phyloP scores from a whole-genome alignment of 176 grass and related monocot species.

The Aegilops tauschii region DNA sequence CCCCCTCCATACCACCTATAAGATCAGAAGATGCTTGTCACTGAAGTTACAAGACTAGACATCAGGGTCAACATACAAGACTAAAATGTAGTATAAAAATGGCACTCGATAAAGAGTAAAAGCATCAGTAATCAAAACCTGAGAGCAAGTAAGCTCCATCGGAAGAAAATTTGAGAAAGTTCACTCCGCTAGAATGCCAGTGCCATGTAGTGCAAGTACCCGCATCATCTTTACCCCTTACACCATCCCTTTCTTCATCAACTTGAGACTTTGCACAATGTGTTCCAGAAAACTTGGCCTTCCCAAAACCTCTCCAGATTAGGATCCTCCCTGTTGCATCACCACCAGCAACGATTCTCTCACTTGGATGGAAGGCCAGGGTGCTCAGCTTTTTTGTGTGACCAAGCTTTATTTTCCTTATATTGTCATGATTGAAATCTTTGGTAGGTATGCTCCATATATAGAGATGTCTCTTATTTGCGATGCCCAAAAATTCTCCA shows the following conservation, averaged over 20 bases:
- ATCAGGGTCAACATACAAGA: not conserved
- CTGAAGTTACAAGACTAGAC: not conserved
- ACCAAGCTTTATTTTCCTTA: slow-evolving; percentile 79
- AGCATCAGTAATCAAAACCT: slow-evolving; percentile 46
- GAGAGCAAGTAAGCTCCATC: slow-evolving; percentile 90
- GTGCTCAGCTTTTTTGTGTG: slow-evolving; percentile 63
- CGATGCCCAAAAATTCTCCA: slow-evolving; percentile 75
- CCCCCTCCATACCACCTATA: slow-evolving; percentile 93
- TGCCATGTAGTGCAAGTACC: slow-evolving; percentile 77
- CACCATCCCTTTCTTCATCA: slow-evolving; percentile 68
- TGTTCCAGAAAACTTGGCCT: slow-evolving; percentile 48
- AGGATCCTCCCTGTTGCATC: slow-evolving; percentile 76
- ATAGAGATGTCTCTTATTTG: slow-evolving; percentile 59
- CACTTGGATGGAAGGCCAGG: slow-evolving; percentile 81
- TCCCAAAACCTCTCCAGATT: slow-evolving; percentile 82
- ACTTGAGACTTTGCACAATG: slow-evolving; percentile 24
- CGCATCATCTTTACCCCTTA: slow-evolving; percentile 70
- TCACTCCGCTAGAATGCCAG: slow-evolving; percentile 76
- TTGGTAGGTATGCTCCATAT: slow-evolving; percentile 67
- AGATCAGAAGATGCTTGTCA: slow-evolving; percentile 8
- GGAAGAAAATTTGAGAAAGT: slow-evolving; percentile 78
- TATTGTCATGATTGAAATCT: slow-evolving; percentile 56
- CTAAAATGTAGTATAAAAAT: not conserved
- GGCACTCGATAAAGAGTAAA: not conserved
- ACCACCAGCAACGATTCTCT: slow-evolving; percentile 74